These are phyloP conservation scores for Mortierella alpina DNA, from an alignment of 192 early-diverging fungal species.

Conservation along the genomic window DNA sequence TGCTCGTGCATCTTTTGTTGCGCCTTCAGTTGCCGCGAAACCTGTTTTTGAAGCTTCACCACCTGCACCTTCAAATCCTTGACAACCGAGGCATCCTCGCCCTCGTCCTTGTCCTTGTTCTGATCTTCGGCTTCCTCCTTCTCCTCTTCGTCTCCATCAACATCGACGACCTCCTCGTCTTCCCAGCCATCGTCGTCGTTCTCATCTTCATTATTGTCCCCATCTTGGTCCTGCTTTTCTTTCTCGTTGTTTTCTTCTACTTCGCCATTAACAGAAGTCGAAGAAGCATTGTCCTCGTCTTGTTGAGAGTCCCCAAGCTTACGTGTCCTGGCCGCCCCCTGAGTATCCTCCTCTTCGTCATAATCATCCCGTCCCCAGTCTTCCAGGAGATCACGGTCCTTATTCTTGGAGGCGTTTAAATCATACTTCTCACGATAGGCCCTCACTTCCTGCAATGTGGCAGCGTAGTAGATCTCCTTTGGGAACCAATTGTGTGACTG, in stretches of 20 bases:
- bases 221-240: background rate
- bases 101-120: background rate
- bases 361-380: background rate
- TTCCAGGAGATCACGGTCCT: background rate
- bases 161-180: background rate
- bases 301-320: background rate
- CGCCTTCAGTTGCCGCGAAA: no score
- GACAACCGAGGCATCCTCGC: background rate
- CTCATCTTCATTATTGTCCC: background rate
- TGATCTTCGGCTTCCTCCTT: background rate
- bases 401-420: background rate
- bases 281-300: background rate
- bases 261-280: background rate
- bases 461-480: conserved; percentile 5
- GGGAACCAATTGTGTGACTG: conserved; percentile 10
- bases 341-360: background rate
- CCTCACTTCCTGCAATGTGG: background rate
- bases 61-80: no score
- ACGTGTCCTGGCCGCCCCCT: background rate
- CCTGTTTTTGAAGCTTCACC: no score
- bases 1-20: background rate
- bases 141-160: background rate
- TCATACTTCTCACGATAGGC: background rate
- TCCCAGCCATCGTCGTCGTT: background rate
- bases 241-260: no score